Base-by-base conservation (phyloP, 805 yeast species). In the Cyberlindnera veronae region DNA sequence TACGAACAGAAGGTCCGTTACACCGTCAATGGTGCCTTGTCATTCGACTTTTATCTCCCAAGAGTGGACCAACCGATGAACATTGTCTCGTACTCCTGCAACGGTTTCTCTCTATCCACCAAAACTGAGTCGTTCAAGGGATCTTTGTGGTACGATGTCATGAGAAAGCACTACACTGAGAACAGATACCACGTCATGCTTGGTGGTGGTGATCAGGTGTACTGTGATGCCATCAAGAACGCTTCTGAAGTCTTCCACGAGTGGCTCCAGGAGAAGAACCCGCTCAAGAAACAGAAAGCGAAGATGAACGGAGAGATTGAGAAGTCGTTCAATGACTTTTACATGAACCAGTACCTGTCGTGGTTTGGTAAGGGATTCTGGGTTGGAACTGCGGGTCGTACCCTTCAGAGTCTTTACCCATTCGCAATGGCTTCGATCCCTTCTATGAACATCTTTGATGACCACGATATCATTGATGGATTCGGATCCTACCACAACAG, bases 161-260 rank as follows among this genome's bases (percentile, higher is more conserved):
- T 90, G 51, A 67, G 72, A 20, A 76, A 77, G 44, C 96, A 91
- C 56, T 60, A 67, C 14, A 51, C 61, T 6, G 67, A 71, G 29
- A 76, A 75, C 29, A 76, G 71, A 30, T 87, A 87, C 63, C 96
- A 91, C 60, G 97, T 88, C 5, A 90, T 91, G 95, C 68, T 93
- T 21, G 98, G 98, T 21, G 98, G 98, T 38, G 99, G 99, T 23
- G 99, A 91, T 63, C 99, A 91, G 64, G 74, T 91, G 36, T 91
- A 91, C 60, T 79, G 90, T 38, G 99, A 91, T 63, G 71, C 87
- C 2, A 79, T 91, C 50, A 84, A 83, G 60, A 49, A 71, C 16
- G 68, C 76, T 16, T 77, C 82, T 13, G 55, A 71, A 34, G 58
- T 58, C 7, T 76, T 84, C 50, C 60, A 71, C 44, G 59, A 75